phyloP scores from a whole-genome alignment of 768 basidiomycete genomes.

The Suillus cothurnatus region DNA sequence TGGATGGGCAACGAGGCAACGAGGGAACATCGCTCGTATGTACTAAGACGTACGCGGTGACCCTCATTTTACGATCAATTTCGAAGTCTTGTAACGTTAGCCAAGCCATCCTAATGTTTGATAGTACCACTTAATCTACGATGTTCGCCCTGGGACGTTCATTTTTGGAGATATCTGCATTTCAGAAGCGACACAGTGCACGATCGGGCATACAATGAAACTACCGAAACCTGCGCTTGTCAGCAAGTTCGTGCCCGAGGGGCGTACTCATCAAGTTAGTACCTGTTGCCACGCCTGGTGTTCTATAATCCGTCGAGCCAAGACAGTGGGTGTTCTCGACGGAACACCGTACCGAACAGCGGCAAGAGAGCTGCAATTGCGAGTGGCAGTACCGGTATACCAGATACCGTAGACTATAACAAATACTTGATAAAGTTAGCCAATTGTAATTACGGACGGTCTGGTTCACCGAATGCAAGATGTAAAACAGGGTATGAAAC shows the following conservation, averaged over 20 bases:
- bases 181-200: background rate
- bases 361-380: background rate
- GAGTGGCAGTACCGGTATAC: background rate
- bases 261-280: background rate
- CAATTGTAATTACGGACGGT: background rate
- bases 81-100: background rate
- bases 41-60: background rate
- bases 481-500: background rate
- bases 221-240: background rate
- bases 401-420: background rate
- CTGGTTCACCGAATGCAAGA: background rate
- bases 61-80: background rate
- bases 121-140: background rate
- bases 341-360: background rate
- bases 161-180: background rate
- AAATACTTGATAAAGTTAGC: background rate
- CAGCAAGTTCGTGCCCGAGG: background rate
- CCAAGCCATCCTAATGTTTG: background rate
- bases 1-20: background rate
- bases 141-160: background rate
- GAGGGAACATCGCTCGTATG: background rate
- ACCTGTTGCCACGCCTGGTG: background rate
- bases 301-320: background rate
- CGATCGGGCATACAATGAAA: background rate
- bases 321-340: background rate